These are phyloP conservation scores for Penicillium paradoxum DNA, from an alignment of 495 filamentous ascomycete genomes.

Conservation along the genomic window DNA sequence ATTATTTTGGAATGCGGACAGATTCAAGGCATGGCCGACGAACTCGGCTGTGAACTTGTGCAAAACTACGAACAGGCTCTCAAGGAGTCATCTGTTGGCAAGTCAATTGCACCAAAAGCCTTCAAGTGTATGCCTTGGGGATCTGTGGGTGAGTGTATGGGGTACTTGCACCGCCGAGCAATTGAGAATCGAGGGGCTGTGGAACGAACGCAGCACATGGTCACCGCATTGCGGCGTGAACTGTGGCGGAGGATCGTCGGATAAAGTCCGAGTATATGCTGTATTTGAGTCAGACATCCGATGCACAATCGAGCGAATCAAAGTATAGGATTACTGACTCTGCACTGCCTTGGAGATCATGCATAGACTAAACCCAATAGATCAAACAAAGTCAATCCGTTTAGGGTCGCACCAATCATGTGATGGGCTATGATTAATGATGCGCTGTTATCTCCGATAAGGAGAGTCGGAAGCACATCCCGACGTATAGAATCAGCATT, in stretches of 20 bases:
- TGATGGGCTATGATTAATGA: not conserved
- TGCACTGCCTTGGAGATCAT: not conserved
- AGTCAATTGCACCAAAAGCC: constrained; percentile 23
- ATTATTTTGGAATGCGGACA: constrained; percentile 46
- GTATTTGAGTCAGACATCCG: not conserved
- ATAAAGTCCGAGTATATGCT: constrained; percentile 2
- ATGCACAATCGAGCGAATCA: not conserved
- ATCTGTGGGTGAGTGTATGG: constrained; percentile 33
- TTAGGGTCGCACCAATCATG: constrained; percentile 7
- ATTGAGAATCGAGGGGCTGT: constrained; percentile 36
- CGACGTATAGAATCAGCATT: constrained; percentile 2
- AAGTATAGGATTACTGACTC: not conserved
- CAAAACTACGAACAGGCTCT: constrained; percentile 21
- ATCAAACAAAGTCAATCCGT: not conserved
- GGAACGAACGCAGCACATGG: constrained; percentile 29
- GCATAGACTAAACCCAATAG: not conserved
- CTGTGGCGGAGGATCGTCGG: constrained; percentile 38
- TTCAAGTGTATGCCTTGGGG: constrained; percentile 39
- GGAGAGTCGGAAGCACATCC: constrained; percentile 15
- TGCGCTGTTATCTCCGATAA: constrained; percentile 13
- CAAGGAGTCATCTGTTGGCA: constrained; percentile 7
- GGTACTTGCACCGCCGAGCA: constrained; percentile 31
- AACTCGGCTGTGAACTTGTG: constrained; percentile 30
- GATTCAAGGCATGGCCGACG: constrained; percentile 54
- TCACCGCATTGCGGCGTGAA: constrained; percentile 21